Percentiles rank a stretch among this genome's conserved stretches.
These are phyloP conservation scores for Dactylorhiza incarnata DNA, from an alignment of 106 monocot genomes.

Conservation along the genomic window DNA sequence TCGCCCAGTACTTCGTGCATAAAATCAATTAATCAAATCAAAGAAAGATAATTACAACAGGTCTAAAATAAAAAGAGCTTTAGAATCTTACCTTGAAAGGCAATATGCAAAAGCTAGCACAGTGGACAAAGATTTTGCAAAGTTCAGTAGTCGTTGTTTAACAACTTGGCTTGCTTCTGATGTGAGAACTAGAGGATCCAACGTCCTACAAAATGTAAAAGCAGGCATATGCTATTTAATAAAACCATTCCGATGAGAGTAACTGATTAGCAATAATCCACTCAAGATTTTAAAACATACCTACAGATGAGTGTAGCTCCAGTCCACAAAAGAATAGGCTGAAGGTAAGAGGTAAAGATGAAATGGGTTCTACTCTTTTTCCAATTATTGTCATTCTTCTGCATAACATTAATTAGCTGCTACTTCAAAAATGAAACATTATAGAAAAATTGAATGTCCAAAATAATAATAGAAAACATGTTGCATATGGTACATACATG, in stretches of 20 bases:
- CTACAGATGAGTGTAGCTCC: constrained; percentile 71
- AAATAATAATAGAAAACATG: background rate
- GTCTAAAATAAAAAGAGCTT: background rate
- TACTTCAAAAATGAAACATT: background rate
- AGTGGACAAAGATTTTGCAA: constrained; percentile 79
- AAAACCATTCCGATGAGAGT: background rate
- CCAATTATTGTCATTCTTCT: constrained; percentile 67
- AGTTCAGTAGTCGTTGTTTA: constrained; percentile 72
- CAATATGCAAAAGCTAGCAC: constrained; percentile 83
- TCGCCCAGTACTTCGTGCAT: background rate
- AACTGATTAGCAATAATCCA: background rate
- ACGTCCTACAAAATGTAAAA: constrained; percentile 34
- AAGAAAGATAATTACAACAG: background rate
- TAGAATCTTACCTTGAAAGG: constrained; percentile 57
- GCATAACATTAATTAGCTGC: constrained; percentile 3
- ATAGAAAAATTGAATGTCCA: background rate
- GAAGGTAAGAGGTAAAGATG: constrained; percentile 67
- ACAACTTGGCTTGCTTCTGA: constrained; percentile 87
- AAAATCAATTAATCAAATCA: background rate
- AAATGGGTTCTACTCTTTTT: constrained; percentile 82
- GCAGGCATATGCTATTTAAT: background rate
- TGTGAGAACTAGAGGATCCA: constrained; percentile 60
- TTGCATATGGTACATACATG: constrained; percentile 36
- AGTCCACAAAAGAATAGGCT: constrained; percentile 84
- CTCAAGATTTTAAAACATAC: constrained; percentile 14